Conservation (phyloP, 352 stramenopile genomes). For the Thraustochytrium striatum region DNA sequence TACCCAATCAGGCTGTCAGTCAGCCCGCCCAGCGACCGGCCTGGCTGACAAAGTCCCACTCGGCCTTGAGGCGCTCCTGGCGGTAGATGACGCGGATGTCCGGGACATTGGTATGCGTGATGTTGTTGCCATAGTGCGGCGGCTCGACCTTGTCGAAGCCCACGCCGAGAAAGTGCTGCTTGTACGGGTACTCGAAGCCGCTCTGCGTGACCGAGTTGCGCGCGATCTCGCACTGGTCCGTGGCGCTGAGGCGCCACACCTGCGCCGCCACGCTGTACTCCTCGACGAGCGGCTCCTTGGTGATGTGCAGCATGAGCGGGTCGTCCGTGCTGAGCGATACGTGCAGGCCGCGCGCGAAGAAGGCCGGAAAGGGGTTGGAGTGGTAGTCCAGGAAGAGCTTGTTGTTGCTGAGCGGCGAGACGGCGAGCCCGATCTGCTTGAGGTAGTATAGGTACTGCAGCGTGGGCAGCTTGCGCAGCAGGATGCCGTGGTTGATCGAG, state of each 20-base stretch:
- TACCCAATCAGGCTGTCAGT: neutral
- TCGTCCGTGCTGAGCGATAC: constrained; percentile 97
- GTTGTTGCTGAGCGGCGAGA: constrained; percentile 90
- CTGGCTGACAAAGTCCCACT: constrained; percentile 45
- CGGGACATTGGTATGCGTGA: constrained; percentile 87
- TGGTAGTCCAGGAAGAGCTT: constrained; percentile 90
- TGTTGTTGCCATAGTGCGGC: constrained; percentile 66
- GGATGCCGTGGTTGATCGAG: constrained; percentile 97
- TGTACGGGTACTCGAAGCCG: constrained; percentile 95
- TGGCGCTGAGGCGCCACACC: constrained; percentile 89
- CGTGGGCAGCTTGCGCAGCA: constrained; percentile 88
- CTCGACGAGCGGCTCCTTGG: constrained; percentile 94
- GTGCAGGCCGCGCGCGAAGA: constrained; percentile 92
- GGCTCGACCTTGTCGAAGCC: constrained; percentile 68
- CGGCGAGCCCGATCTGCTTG: constrained; percentile 79
- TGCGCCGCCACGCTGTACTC: constrained; percentile 83
- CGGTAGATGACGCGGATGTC: constrained; percentile 84
- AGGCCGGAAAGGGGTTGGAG: constrained; percentile 88
- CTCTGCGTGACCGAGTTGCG: constrained; percentile 96
- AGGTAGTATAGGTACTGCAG: constrained; percentile 99
- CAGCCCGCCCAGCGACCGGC: neutral
- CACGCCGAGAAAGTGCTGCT: constrained; percentile 90
- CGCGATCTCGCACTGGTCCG: constrained; percentile 96
- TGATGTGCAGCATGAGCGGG: constrained; percentile 97
- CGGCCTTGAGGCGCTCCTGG: constrained; percentile 26